Percentiles rank a stretch among this genome's conserved stretches.
These are phyloP conservation scores for Cladophialophora psammophila DNA, from an alignment of 2,329 filamentous ascomycete species.

Conservation along the genomic window DNA sequence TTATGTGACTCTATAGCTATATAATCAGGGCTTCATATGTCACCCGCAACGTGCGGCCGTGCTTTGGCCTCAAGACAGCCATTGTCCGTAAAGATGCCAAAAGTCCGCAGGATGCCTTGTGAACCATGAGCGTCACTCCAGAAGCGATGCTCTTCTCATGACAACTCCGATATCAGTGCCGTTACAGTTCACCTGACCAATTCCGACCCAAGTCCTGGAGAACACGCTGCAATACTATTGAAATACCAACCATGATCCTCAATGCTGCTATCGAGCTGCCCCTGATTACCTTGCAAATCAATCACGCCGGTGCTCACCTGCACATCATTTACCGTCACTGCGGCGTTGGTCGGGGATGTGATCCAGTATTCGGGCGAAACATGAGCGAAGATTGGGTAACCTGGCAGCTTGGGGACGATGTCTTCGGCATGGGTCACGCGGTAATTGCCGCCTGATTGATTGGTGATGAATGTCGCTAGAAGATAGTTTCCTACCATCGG, in stretches of 20 bases:
- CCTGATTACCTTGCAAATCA: constrained; percentile 47
- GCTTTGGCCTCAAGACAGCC: not conserved
- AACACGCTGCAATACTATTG: constrained; percentile 38
- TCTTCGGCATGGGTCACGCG: constrained; percentile 51
- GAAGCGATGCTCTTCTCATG: not conserved
- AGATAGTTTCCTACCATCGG: constrained; percentile 52
- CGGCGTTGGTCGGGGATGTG: constrained; percentile 42
- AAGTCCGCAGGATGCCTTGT: not conserved
- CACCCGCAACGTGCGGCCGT: too few relatives aligned
- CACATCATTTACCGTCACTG: constrained; percentile 46
- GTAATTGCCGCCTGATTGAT: constrained; percentile 46
- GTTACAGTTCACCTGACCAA: not conserved
- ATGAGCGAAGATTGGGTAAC: constrained; percentile 46
- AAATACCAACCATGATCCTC: constrained; percentile 49
- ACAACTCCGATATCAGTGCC: not conserved
- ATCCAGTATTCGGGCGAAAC: constrained; percentile 54
- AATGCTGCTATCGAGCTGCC: constrained; percentile 40
- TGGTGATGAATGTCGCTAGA: constrained; percentile 50
- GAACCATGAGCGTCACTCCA: not conserved
- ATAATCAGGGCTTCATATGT: too few relatives aligned
- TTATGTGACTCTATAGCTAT: too few relatives aligned
- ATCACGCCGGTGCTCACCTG: constrained; percentile 45
- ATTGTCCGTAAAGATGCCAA: not conserved
- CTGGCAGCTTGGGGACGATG: constrained; percentile 50
- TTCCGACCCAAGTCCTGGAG: constrained; percentile 11